Evolutionary conservation across 192 early-diverging fungal species (phyloP), one percentile per base, ranked within the genome.

Genomic region (Gryganskiella cystojenkinii): DNA sequence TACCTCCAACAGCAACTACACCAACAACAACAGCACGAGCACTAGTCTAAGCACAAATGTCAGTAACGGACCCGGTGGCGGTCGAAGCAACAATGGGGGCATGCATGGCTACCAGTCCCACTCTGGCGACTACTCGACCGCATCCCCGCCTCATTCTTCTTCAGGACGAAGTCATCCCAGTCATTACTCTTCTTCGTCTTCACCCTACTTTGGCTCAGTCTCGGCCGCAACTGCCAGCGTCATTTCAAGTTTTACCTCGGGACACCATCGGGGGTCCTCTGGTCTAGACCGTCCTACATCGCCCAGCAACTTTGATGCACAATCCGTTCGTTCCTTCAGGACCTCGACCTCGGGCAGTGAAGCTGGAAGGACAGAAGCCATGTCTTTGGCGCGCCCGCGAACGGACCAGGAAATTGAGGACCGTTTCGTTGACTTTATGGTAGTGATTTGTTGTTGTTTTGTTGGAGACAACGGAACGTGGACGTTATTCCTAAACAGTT

Each of bases 341-440:
- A 78, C 74, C 2, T 78, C 73, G n/a, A 78, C 73, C 28, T 78
- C 74, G 31, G 74, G 66, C 11, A 78, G 74, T 28, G 74, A 78
- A 40, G 74, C 66, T 49, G 74, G 74, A 25, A 52, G 67, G 11
- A 35, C 44, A 8, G 66, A 78, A 33, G 54, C 28, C 37, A 58
- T 69, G 56, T 58, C 67, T 5, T 46, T 60, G 46, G 40, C 74
- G 19, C 74, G 74, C 40, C 74, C 74, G 19, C 60, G 61, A 22
- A 69, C 79, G 28, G 87, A 85, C 65, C 68, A 78, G 61, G 84
- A 87, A 54, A 80, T 89, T 42, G 84, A 89, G 44, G 70, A 76
- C 46, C 59, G 83, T 30, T 89, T 89, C 72, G 80, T 85, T 43
- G 82, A 86, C 47, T 83, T 89, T 80, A 80, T 89, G 81, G 87